A percentile compares a stretch with the other conserved stretches of the same genome.
Conservation (phyloP, 352 stramenopile species). For the Phytophthora ohioensis region DNA sequence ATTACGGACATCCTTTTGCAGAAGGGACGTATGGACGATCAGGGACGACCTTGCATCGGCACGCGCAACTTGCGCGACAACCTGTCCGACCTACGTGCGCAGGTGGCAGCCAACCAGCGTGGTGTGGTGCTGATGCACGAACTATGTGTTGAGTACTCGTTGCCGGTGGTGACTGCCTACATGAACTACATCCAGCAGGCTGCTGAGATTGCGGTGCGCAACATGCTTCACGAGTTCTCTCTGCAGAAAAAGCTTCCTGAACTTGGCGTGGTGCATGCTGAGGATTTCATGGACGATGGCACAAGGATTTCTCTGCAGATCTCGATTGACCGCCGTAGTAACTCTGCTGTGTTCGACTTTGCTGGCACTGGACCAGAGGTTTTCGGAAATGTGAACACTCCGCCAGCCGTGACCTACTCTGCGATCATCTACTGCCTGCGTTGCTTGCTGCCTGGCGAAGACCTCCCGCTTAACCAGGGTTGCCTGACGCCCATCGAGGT, state of each 20-base stretch:
- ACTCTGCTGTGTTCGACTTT: slow-evolving; percentile 98
- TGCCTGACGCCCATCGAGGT: slow-evolving; percentile 97
- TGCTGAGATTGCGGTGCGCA: slow-evolving; percentile 94
- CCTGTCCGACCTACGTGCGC: slow-evolving; percentile 97
- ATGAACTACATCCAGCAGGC: slow-evolving; percentile 99
- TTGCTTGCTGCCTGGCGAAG: slow-evolving; percentile 93
- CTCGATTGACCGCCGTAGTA: slow-evolving; percentile 92
- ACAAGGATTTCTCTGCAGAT: slow-evolving; percentile 97
- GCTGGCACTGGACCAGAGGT: slow-evolving; percentile 97
- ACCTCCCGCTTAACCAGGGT: slow-evolving; percentile 98
- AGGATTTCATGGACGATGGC: slow-evolving; percentile 99
- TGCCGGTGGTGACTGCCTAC: slow-evolving; percentile 96
- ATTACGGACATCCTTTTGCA: slow-evolving; percentile 96
- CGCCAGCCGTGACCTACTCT: slow-evolving; percentile 97
- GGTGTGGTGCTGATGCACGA: slow-evolving; percentile 96
- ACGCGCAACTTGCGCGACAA: slow-evolving; percentile 98
- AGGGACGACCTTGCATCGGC: slow-evolving; percentile 87
- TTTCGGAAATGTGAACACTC: slow-evolving; percentile 98
- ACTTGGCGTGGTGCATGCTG: slow-evolving; percentile 89
- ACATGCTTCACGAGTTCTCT: slow-evolving; percentile 96
- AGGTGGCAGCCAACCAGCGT: slow-evolving; percentile 98
- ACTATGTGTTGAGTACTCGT: slow-evolving; percentile 95
- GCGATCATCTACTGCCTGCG: slow-evolving; percentile 99
- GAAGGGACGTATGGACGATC: slow-evolving; percentile 86
- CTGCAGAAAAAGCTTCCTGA: slow-evolving; percentile 75